Evolutionary conservation across 2,329 filamentous ascomycete genomes (phyloP).

Genomic region (Coniochaeta sp.): DNA sequence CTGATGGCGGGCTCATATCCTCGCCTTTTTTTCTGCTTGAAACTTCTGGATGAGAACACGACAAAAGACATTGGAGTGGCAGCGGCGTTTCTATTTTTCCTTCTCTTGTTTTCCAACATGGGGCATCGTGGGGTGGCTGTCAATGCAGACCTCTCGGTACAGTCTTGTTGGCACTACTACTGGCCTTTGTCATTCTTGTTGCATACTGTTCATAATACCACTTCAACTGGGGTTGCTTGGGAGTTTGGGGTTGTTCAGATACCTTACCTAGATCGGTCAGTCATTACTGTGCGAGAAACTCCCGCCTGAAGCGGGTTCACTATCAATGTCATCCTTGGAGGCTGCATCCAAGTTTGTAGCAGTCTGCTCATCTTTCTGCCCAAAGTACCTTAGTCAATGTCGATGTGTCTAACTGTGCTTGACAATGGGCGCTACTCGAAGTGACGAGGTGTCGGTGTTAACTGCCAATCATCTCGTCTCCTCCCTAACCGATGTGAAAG

Average conservation of each 20-base stretch:
- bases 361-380: not conserved
- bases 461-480: too few species aligned
- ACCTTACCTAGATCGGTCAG: not conserved
- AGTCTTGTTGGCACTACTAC: not conserved
- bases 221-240: not conserved
- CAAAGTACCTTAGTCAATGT: too few species aligned
- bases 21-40: conserved; percentile 14
- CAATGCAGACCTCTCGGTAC: not conserved
- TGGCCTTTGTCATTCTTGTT: not conserved
- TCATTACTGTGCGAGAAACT: not conserved
- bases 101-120: too few species aligned
- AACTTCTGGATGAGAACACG: not conserved
- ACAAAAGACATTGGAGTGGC: not conserved
- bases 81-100: not conserved
- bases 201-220: not conserved
- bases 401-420: too few species aligned
- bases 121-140: not conserved
- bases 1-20: conserved; percentile 7
- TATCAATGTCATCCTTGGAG: too few species aligned
- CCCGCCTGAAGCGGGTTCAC: too few species aligned
- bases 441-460: too few species aligned
- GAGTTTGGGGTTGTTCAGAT: not conserved
- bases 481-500: too few species aligned
- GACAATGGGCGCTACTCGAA: too few species aligned
- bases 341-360: not conserved